These are phyloP conservation scores for Lasiodiplodia theobromae DNA, from an alignment of 2,329 filamentous ascomycete genomes.

Conservation along the genomic window DNA sequence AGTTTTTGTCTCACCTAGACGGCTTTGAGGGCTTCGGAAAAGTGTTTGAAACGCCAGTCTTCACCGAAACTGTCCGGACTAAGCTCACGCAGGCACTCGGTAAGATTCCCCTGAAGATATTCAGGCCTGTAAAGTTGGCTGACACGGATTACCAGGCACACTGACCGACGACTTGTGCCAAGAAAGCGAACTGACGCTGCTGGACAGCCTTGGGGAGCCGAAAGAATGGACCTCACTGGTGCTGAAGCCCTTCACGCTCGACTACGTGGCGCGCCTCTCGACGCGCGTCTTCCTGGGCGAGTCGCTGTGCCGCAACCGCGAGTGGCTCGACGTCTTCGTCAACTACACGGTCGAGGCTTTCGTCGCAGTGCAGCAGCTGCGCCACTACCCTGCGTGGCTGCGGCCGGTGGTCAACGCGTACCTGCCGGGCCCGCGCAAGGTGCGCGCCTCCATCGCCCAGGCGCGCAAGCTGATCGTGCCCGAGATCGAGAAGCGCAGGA, in stretches of 20 bases:
- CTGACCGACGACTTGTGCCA: neutral
- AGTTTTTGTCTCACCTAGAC: neutral
- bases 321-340: constrained; percentile 47
- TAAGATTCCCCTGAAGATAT: neutral
- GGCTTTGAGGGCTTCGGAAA: neutral
- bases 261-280: constrained; percentile 49
- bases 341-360: constrained; percentile 48
- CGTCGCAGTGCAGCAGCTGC: constrained; percentile 41
- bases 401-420: constrained; percentile 45
- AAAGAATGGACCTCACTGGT: constrained; percentile 31
- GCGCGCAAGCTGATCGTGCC: constrained; percentile 45
- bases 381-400: constrained; percentile 44
- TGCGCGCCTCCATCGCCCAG: constrained; percentile 41
- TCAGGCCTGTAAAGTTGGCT: neutral
- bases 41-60: neutral
- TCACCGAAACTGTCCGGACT: neutral
- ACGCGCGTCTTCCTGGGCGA: constrained; percentile 51
- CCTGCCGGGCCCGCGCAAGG: constrained; percentile 44
- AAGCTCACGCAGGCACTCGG: constrained; percentile 18
- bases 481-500: constrained; percentile 41
- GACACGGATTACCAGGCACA: neutral
- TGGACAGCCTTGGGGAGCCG: neutral
- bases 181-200: neutral
- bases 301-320: constrained; percentile 45
- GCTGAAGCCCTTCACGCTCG: constrained; percentile 38